Conservation (phyloP, 805 yeast species). For the Metschnikowia vanudenii region DNA sequence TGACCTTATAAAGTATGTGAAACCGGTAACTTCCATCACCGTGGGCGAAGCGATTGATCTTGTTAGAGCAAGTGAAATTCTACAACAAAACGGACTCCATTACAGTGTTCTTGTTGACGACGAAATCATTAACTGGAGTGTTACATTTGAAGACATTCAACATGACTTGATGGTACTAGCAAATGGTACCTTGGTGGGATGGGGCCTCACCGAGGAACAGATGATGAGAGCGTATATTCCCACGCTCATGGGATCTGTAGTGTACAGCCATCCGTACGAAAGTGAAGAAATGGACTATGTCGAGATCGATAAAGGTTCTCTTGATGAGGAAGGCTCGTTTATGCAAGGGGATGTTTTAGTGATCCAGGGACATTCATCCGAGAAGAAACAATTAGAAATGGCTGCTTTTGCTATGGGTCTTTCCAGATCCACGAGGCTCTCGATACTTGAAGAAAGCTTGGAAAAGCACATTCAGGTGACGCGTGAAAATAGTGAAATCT, state of each 20-base stretch:
- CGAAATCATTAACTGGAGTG: conserved; percentile 58
- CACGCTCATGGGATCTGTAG: conserved; percentile 45
- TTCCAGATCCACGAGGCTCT: conserved; percentile 81
- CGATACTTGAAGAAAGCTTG: conserved; percentile 69
- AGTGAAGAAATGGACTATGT: conserved; percentile 86
- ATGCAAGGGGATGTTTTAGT: conserved; percentile 71
- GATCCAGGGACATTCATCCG: conserved; percentile 49
- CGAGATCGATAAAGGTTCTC: conserved; percentile 36
- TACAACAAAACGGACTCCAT: conserved; percentile 26
- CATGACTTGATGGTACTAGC: conserved; percentile 65
- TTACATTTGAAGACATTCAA: conserved; percentile 26
- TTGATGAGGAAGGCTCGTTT: conserved; percentile 35
- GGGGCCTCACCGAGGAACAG: conserved; percentile 69
- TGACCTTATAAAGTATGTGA: conserved; percentile 27
- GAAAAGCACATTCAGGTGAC: conserved; percentile 68
- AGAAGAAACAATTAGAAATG: conserved; percentile 61
- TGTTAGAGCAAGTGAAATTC: conserved; percentile 38
- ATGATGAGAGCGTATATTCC: conserved; percentile 51
- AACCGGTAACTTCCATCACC: conserved; percentile 67
- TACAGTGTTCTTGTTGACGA: conserved; percentile 49
- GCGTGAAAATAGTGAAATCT: conserved; percentile 58
- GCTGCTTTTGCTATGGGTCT: conserved; percentile 88
- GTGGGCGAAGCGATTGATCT: conserved; percentile 72
- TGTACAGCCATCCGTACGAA: conserved; percentile 49
- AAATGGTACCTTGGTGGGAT: conserved; percentile 79